Percentiles rank a stretch among this genome's conserved stretches.
Conservation (phyloP, 1,284 basidiomycete species). For the Puccinia hordei region DNA sequence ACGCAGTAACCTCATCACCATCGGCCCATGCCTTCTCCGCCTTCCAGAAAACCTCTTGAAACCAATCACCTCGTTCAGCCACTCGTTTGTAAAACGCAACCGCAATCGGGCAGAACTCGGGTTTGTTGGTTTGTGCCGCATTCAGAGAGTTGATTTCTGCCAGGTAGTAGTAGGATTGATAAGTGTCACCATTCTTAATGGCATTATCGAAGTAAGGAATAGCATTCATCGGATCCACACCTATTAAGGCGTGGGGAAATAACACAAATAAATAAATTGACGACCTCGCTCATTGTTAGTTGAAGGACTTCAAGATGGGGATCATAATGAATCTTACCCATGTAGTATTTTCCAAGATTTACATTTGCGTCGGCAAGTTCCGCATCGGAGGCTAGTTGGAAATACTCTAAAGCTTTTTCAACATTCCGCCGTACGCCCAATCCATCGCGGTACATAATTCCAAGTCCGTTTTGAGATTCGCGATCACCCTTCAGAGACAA, state of each 20-base stretch:
- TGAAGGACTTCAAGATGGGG: not conserved
- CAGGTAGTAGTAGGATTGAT: constrained; percentile 89
- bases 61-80: constrained; percentile 83
- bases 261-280: constrained; percentile 2
- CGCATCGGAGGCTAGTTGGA: constrained; percentile 76
- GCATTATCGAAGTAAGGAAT: constrained; percentile 77
- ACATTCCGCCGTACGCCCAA: constrained; percentile 67
- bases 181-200: constrained; percentile 78
- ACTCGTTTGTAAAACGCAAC: constrained; percentile 88
- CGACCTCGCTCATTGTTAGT: constrained; percentile 52
- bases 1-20: constrained; percentile 68
- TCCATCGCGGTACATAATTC: constrained; percentile 88
- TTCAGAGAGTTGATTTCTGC: constrained; percentile 73
- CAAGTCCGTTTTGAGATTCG: constrained; percentile 84
- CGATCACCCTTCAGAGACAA: constrained; percentile 67
- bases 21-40: constrained; percentile 78
- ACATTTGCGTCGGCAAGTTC: constrained; percentile 88
- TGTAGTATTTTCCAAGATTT: constrained; percentile 81
- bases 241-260: constrained; percentile 36
- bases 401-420: constrained; percentile 69
- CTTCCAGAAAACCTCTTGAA: constrained; percentile 76
- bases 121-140: constrained; percentile 65
- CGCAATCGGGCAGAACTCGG: constrained; percentile 73
- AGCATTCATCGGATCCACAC: constrained; percentile 62
- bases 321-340: constrained; percentile 62